These are phyloP conservation scores for Saccharomyces hybrid DNA, from an alignment of 1,139 yeast genomes.

Conservation along the genomic window DNA sequence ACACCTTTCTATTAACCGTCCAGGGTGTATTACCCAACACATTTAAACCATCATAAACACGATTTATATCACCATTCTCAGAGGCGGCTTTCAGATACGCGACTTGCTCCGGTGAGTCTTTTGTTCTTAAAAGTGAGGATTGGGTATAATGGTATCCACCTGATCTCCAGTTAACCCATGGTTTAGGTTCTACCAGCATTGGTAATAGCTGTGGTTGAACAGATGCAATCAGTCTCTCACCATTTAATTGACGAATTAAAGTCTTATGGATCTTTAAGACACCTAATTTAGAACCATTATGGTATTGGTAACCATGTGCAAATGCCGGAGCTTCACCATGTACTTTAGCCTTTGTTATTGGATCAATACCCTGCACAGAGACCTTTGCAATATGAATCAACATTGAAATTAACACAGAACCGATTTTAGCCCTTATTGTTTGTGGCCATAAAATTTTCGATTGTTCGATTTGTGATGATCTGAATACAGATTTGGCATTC, in stretches of 20 bases:
- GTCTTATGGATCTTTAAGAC: constrained; percentile 68
- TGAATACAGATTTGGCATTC: constrained; percentile 31
- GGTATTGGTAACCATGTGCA: constrained; percentile 77
- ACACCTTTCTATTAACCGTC: constrained; percentile 75
- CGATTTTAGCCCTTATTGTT: constrained; percentile 67
- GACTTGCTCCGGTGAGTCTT: constrained; percentile 80
- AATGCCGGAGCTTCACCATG: constrained; percentile 83
- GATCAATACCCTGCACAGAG: constrained; percentile 69
- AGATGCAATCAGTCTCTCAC: constrained; percentile 56
- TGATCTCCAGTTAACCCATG: constrained; percentile 72
- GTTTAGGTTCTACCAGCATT: constrained; percentile 82
- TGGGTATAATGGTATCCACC: constrained; percentile 78
- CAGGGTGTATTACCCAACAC: constrained; percentile 86
- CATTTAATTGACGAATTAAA: constrained; percentile 57
- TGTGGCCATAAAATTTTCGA: constrained; percentile 51
- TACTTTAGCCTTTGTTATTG: constrained; percentile 58
- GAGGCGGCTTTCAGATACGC: constrained; percentile 86
- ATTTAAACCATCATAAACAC: constrained; percentile 74
- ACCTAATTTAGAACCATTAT: constrained; percentile 73
- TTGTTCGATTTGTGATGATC: constrained; percentile 32
- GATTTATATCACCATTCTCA: constrained; percentile 53
- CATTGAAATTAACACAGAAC: constrained; percentile 68
- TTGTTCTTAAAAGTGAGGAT: constrained; percentile 60
- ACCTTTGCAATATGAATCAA: constrained; percentile 78
- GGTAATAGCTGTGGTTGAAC: constrained; percentile 88